Evolutionary conservation across 1,284 basidiomycete genomes (phyloP).

Genomic region (Apiotrichum veenhuisii): DNA sequence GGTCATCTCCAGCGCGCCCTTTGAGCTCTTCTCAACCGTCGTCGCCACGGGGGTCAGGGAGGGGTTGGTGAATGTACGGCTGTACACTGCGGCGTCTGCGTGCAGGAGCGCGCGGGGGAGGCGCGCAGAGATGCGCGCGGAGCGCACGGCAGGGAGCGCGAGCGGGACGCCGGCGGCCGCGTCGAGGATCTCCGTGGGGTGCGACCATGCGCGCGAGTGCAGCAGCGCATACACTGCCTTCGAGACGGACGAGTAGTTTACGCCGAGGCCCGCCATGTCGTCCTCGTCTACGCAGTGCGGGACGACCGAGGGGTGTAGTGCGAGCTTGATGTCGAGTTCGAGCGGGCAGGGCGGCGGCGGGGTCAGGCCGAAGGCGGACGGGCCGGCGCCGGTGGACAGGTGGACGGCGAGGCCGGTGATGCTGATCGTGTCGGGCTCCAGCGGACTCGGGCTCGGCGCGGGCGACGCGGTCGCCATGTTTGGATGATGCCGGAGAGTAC

Average conservation of each 20-base stretch:
- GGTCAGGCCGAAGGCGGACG: constrained; percentile 44
- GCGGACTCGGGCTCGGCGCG: no score
- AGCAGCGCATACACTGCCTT: constrained; percentile 37
- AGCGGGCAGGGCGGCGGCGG: constrained; percentile 42
- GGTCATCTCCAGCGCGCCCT: constrained; percentile 10
- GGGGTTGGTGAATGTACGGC: constrained; percentile 5
- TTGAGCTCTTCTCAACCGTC: background rate
- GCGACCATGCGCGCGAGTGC: constrained; percentile 10
- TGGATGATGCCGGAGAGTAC: background rate
- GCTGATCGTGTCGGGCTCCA: constrained; percentile 31
- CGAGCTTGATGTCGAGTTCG: constrained; percentile 32
- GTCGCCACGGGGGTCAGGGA: background rate
- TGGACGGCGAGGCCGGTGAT: constrained; percentile 40
- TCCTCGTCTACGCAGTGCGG: constrained; percentile 34
- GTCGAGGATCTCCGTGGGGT: constrained; percentile 28
- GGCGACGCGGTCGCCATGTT: background rate
- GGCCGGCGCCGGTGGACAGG: constrained; percentile 42
- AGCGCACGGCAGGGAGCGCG: constrained; percentile 24
- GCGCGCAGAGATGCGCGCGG: constrained; percentile 21
- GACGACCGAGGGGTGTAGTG: constrained; percentile 31
- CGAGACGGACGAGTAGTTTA: constrained; percentile 47
- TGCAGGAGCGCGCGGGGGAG: constrained; percentile 38
- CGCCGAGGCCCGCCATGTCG: constrained; percentile 40
- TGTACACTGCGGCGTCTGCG: constrained; percentile 27
- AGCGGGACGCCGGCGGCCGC: constrained; percentile 23